Evolutionary conservation across 345 rosid species (phyloP), one percentile per base, ranked within the genome.

Genomic region (Ceriops tagal): DNA sequence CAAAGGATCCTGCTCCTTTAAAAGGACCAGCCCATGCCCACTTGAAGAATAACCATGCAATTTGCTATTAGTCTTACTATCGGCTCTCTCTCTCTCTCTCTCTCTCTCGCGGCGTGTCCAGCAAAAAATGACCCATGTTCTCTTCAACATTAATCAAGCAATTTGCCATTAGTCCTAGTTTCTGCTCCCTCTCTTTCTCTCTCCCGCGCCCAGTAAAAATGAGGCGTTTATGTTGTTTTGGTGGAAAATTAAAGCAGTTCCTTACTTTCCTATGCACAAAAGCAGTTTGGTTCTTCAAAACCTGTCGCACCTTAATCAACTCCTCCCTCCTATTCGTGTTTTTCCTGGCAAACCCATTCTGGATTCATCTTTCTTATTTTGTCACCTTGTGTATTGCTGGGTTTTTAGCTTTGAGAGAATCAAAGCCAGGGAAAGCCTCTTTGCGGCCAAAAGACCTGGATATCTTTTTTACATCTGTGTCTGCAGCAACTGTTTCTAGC

Each of bases 391-490:
- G 66, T 20, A 30, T 66, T 26, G 26, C 59, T 6, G 75, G 75
- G 22, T 51, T 47, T 28, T 46, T 62, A 0, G 19, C 53, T 43
- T 46, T 71, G 7, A 65, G 58, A 37, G 66, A 28, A 26, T 35
- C 27, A 6, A 15, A 47, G 53, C 82, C 93, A 9, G 84, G 72
- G 83, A 70, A 2, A 4, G 43, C 43, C 43, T 67, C 71, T 13
- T 74, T 57, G 3, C 58, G 10, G 39, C 91, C 83, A 20, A 79
- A 62, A 59, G 72, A 73, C 67, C 15, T 89, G 6, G 96, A 92
- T 39, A 22, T 82, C 46, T 89, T 84, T 78, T 92, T 92, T 84
- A 92, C 92, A 4, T 86, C 91, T 20, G 85, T 86, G n/a, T 92
- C 95, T 8, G 89, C 91, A 0, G 9, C 81, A 6, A 87, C 98